phyloP scores from a whole-genome alignment of 768 basidiomycete species.

The Mycena sanguinolenta region DNA sequence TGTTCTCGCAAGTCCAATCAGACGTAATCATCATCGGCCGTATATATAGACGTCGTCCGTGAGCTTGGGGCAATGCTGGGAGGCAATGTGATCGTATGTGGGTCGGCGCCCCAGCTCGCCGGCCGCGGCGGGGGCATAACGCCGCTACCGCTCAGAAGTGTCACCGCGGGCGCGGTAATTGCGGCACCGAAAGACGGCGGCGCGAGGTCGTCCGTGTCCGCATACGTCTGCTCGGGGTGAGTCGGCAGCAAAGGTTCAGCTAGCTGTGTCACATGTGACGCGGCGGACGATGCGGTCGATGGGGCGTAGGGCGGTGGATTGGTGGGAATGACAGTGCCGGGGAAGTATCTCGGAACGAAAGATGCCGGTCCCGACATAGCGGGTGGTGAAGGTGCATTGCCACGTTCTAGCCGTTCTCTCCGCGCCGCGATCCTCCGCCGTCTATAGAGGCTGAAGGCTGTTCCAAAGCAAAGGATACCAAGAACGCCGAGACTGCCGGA shows the following conservation, averaged over 20 bases:
- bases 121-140: constrained; percentile 13
- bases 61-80: not conserved
- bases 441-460: constrained; percentile 65
- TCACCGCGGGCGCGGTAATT: constrained; percentile 23
- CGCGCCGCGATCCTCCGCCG: constrained; percentile 57
- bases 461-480: constrained; percentile 57
- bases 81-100: constrained; percentile 9
- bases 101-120: constrained; percentile 9
- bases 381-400: constrained; percentile 14
- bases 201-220: constrained; percentile 21
- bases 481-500: constrained; percentile 67
- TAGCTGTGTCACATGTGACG: not conserved
- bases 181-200: constrained; percentile 32
- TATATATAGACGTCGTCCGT: not conserved
- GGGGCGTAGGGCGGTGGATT: constrained; percentile 57
- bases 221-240: not conserved
- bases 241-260: constrained; percentile 8
- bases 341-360: constrained; percentile 72
- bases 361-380: constrained; percentile 60
- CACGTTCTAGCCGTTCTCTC: constrained; percentile 54
- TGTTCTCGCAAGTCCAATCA: constrained; percentile 1
- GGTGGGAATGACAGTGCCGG: constrained; percentile 57
- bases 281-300: constrained; percentile 38
- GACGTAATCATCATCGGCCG: not conserved
- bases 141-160: constrained; percentile 15